Conservation (phyloP, 495 filamentous ascomycete species). For the Penicillium egyptiacum region DNA sequence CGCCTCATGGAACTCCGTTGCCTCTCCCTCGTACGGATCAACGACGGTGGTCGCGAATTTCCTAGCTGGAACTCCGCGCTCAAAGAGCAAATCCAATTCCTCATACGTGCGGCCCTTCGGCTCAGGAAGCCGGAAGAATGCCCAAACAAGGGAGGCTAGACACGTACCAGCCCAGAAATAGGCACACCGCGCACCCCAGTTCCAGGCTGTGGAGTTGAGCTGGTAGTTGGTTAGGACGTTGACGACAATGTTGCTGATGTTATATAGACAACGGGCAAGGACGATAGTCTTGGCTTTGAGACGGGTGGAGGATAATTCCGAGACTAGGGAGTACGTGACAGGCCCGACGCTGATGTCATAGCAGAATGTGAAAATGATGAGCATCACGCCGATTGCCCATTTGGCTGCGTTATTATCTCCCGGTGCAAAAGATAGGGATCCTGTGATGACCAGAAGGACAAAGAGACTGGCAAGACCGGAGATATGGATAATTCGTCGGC, state of each 20-base stretch:
- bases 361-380: slow-evolving; percentile 62
- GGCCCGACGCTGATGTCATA: slow-evolving; percentile 71
- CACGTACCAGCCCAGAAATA: slow-evolving; percentile 71
- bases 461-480: slow-evolving; percentile 58
- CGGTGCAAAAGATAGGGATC: slow-evolving; percentile 61
- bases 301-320: slow-evolving; percentile 63
- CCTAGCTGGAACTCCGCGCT: slow-evolving; percentile 52
- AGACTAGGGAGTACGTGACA: slow-evolving; percentile 68
- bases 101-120: slow-evolving; percentile 62
- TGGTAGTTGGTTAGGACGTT: slow-evolving; percentile 66
- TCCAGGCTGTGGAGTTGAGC: slow-evolving; percentile 64
- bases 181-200: slow-evolving; percentile 63
- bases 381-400: slow-evolving; percentile 49
- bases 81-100: slow-evolving; percentile 47
- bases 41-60: slow-evolving; percentile 14
- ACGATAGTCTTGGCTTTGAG: slow-evolving; percentile 68
- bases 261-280: slow-evolving; percentile 63
- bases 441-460: slow-evolving; percentile 60
- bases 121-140: slow-evolving; percentile 67
- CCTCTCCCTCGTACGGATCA: slow-evolving; percentile 17
- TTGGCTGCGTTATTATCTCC: slow-evolving; percentile 32
- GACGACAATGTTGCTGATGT: slow-evolving; percentile 60
- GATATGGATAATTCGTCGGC: slow-evolving; percentile 65
- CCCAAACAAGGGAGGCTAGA: slow-evolving; percentile 62
- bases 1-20: slow-evolving; percentile 9